Conservation (phyloP, 805 yeast genomes). For the Saccharomycopsis amapae region DNA sequence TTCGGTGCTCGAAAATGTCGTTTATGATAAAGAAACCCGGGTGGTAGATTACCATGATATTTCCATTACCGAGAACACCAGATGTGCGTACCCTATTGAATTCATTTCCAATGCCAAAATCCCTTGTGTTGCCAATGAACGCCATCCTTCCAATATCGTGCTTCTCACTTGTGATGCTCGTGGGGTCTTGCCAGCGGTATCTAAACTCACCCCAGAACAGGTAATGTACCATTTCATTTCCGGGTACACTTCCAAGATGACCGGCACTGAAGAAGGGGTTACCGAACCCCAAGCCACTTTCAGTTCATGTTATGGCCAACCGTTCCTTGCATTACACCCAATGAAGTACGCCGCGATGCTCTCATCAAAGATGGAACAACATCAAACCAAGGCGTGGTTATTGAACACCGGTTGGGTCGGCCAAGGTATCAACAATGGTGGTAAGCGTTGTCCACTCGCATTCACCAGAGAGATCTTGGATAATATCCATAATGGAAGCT, state of each 20-base stretch:
- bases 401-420: constrained; percentile 99
- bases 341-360: constrained; percentile 96
- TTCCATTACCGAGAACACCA: constrained; percentile 89
- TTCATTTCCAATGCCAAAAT: constrained; percentile 93
- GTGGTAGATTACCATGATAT: constrained; percentile 79
- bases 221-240: constrained; percentile 98
- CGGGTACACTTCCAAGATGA: constrained; percentile 99
- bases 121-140: constrained; percentile 76
- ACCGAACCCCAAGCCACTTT: constrained; percentile 97
- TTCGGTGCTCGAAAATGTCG: constrained; percentile 88
- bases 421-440: constrained; percentile 84
- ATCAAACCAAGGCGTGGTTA: constrained; percentile 91
- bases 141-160: constrained; percentile 88
- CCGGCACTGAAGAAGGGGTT: constrained; percentile 98
- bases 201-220: constrained; percentile 87
- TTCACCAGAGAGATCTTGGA: constrained; percentile 96
- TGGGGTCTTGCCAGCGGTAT: constrained; percentile 96
- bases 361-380: constrained; percentile 83
- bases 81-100: constrained; percentile 98
- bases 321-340: constrained; percentile 96
- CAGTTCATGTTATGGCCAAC: constrained; percentile 99
- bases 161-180: constrained; percentile 95
- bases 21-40: constrained; percentile 71
- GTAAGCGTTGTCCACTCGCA: constrained; percentile 95
- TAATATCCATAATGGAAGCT: constrained; percentile 87